Percentiles rank a stretch among this genome's conserved stretches.
Evolutionary conservation across 2,329 filamentous ascomycete genomes (phyloP).

Genomic region (Fusarium goolgardi): DNA sequence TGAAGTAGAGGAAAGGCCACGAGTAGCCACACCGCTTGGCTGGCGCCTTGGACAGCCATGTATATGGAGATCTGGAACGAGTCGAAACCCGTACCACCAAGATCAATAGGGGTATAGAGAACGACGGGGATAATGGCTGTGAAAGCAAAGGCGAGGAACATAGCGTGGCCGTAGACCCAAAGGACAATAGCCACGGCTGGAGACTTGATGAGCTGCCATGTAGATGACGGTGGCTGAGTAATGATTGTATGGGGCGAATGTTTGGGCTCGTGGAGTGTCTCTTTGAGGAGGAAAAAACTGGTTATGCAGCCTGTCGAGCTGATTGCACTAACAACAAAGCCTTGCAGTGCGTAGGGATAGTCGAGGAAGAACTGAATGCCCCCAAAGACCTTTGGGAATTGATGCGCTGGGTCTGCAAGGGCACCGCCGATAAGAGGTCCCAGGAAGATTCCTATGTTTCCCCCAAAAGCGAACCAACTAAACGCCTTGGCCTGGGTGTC

Average conservation of each 20-base stretch:
- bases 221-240: slow-evolving; percentile 33
- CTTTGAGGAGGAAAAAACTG: slow-evolving; percentile 68
- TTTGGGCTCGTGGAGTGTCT: slow-evolving; percentile 61
- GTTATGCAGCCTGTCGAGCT: slow-evolving; percentile 64
- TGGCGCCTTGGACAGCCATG: slow-evolving; percentile 71
- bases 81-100: slow-evolving; percentile 74
- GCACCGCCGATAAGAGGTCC: slow-evolving; percentile 77
- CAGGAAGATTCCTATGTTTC: slow-evolving; percentile 79
- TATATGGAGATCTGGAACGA: slow-evolving; percentile 73
- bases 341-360: slow-evolving; percentile 67
- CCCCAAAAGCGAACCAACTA: slow-evolving; percentile 79
- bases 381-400: slow-evolving; percentile 69
- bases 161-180: slow-evolving; percentile 72
- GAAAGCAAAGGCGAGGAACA: slow-evolving; percentile 76
- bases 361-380: slow-evolving; percentile 57
- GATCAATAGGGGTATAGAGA: slow-evolving; percentile 69
- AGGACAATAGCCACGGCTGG: slow-evolving; percentile 76
- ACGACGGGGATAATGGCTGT: slow-evolving; percentile 77
- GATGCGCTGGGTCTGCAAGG: slow-evolving; percentile 73
- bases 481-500: slow-evolving; percentile 79
- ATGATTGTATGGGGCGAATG: slow-evolving; percentile 3
- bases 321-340: slow-evolving; percentile 67
- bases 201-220: slow-evolving; percentile 63
- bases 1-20: slow-evolving; percentile 77
- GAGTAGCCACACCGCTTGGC: slow-evolving; percentile 78